Conservation (phyloP, 345 rosid species). For the Litchi chinensis region DNA sequence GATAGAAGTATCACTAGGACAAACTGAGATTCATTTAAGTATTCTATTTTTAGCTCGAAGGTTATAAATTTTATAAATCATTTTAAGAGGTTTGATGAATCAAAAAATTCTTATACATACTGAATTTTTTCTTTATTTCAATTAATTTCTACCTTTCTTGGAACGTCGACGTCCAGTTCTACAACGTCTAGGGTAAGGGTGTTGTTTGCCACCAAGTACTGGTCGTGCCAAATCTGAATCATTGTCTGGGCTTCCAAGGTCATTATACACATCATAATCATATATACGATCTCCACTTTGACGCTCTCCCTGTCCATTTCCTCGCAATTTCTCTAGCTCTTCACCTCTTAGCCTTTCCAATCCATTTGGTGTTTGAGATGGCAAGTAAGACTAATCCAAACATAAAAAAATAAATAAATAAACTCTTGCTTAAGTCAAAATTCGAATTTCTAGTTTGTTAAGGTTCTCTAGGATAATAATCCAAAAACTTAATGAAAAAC, state of each 20-base stretch:
- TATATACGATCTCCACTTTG: slow-evolving; percentile 35
- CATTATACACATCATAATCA: slow-evolving; percentile 47
- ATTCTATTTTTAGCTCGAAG: too few relatives aligned
- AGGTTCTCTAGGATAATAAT: too few relatives aligned
- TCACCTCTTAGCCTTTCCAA: slow-evolving; percentile 34
- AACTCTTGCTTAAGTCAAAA: slow-evolving; percentile 57
- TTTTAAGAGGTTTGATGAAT: slow-evolving; percentile 35
- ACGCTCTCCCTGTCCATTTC: slow-evolving; percentile 45
- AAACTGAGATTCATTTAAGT: too few relatives aligned
- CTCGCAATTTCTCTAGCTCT: slow-evolving; percentile 35
- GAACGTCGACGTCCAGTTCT: slow-evolving; percentile 49
- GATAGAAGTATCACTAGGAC: too few relatives aligned
- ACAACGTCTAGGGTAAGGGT: slow-evolving; percentile 62
- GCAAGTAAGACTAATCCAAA: slow-evolving; percentile 34
- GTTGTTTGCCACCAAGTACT: slow-evolving; percentile 28
- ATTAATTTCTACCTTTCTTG: slow-evolving; percentile 27
- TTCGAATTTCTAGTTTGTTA: not conserved
- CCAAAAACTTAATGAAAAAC: too few relatives aligned
- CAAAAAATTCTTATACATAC: slow-evolving; percentile 34
- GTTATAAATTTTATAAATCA: slow-evolving; percentile 30
- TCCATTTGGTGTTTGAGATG: slow-evolving; percentile 41
- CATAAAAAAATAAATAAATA: not conserved
- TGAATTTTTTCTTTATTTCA: not conserved
- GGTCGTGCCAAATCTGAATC: slow-evolving; percentile 24
- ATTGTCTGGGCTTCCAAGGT: slow-evolving; percentile 39